Evolutionary conservation across 2,329 filamentous ascomycete species (phyloP).

Genomic region (Colletotrichum gigasporum): DNA sequence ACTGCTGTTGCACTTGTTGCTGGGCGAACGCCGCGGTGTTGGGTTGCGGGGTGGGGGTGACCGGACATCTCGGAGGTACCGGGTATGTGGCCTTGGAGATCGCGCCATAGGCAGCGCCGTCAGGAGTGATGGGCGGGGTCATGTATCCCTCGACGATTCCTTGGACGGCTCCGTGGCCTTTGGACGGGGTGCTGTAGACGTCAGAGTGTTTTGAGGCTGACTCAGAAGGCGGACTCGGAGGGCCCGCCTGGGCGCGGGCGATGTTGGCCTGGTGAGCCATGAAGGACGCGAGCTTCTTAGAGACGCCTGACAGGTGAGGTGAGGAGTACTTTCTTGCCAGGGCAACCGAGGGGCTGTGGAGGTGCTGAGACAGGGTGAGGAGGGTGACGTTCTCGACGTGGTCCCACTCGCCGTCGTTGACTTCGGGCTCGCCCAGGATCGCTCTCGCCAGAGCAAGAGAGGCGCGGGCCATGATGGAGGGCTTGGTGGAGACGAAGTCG

Average conservation of each 20-base stretch:
- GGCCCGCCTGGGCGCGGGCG: slow-evolving; percentile 56
- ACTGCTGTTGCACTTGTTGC: slow-evolving; percentile 53
- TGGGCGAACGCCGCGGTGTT: slow-evolving; percentile 48
- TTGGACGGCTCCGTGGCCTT: slow-evolving; percentile 71
- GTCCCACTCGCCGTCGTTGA: slow-evolving; percentile 80
- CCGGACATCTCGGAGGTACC: slow-evolving; percentile 65
- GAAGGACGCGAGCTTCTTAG: slow-evolving; percentile 66
- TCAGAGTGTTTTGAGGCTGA: slow-evolving; percentile 62
- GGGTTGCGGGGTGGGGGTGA: slow-evolving; percentile 68
- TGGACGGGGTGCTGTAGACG: slow-evolving; percentile 82
- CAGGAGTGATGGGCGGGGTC: slow-evolving; percentile 87
- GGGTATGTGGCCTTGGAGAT: slow-evolving; percentile 58
- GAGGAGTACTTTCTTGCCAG: slow-evolving; percentile 69
- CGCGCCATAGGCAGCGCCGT: slow-evolving; percentile 66
- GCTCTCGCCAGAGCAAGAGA: slow-evolving; percentile 87
- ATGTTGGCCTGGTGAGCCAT: slow-evolving; percentile 68
- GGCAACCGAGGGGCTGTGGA: slow-evolving; percentile 67
- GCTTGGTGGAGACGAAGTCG: slow-evolving; percentile 92
- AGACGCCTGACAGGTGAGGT: slow-evolving; percentile 61
- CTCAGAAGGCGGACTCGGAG: slow-evolving; percentile 69
- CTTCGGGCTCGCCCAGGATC: slow-evolving; percentile 83
- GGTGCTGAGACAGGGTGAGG: slow-evolving; percentile 66
- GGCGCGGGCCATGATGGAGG: slow-evolving; percentile 89
- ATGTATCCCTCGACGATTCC: slow-evolving; percentile 78
- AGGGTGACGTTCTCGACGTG: slow-evolving; percentile 75